Evolutionary conservation across 2,329 filamentous ascomycete genomes (phyloP), one percentile per base, ranked within the genome.

Genomic region (Colletotrichum scovillei): DNA sequence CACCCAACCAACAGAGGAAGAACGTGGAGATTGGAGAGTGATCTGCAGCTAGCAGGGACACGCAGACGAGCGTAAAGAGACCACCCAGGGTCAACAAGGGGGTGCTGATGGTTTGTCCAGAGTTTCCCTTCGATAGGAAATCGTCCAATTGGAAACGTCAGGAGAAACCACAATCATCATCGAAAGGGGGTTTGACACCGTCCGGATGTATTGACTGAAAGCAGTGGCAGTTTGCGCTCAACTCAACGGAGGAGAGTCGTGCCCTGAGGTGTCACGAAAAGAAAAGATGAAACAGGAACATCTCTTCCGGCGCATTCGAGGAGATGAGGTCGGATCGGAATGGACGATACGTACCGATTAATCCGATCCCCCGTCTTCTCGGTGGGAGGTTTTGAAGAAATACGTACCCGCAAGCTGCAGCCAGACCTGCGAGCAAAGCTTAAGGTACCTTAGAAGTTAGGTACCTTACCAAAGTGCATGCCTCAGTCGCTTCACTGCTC

Each of bases 1-100:
- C 11, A 24, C 46, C 6, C 32, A 52, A 38, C 28, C 28, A 26
- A 49, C 30, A 38, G 52, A 19, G 38, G 35, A 32, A 28, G 11
- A 57, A 56, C 63, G 24, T 57, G 65, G 30, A 9, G 46, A 49
- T 9, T 57, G 65, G 24, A 9, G 67, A 56, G 67, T 14, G 56
- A 73, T 71, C 67, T 73, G 60, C 71, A 52, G n/a, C 71, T 73
- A 73, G 67, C 67, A 73, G 67, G 71, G 60, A 65, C 38, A 46
- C 19, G n/a, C 28, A 35, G 59, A 42, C 16, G 59, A 72, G 52
- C 6, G 24, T 58, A 35, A 59, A 59, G 26, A 35, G 5, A 52
- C 46, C 58, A 24, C 66, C 46, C 19, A 16, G 59, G 32, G 7
- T 49, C 8, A 56, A 24, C 11, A 42, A 35, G 32, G 38, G 26